Conservation (phyloP, 2,329 filamentous ascomycete genomes). For the Sclerotinia subarctica region DNA sequence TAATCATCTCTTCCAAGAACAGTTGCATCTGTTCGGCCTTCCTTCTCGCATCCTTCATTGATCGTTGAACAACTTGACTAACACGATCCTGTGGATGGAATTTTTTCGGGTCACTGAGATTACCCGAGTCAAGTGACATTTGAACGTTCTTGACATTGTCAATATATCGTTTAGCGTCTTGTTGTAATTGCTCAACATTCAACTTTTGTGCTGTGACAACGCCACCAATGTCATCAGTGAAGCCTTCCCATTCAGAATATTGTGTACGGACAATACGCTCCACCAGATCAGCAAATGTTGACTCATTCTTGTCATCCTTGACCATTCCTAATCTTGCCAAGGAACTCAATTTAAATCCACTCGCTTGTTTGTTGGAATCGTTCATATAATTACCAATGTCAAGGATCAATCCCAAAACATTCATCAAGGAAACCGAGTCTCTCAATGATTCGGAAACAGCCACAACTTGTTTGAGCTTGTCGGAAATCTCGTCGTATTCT, state of each 20-base stretch:
- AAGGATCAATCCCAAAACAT: conserved; percentile 89
- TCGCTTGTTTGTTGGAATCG: conserved; percentile 96
- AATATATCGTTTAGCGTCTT: conserved; percentile 88
- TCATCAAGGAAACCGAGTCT: conserved; percentile 91
- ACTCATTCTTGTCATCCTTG: conserved; percentile 98
- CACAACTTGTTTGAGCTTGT: conserved; percentile 83
- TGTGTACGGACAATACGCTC: conserved; percentile 95
- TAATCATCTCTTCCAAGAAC: conserved; percentile 88
- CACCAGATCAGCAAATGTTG: conserved; percentile 90
- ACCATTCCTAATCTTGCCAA: conserved; percentile 92
- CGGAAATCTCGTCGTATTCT: conserved; percentile 89
- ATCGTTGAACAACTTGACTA: conserved; percentile 82
- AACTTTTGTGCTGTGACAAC: conserved; percentile 82
- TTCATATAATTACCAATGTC: conserved; percentile 99
- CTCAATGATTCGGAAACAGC: conserved; percentile 82
- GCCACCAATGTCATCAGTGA: conserved; percentile 77
- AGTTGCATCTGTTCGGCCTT: conserved; percentile 96
- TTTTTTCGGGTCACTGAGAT: conserved; percentile 92
- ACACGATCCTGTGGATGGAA: conserved; percentile 98
- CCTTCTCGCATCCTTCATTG: conserved; percentile 93
- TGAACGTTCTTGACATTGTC: conserved; percentile 94
- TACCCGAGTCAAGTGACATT: conserved; percentile 85
- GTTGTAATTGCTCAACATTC: conserved; percentile 87
- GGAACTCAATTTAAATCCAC: conserved; percentile 95
- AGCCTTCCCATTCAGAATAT: conserved; percentile 92